A percentile compares a stretch with the other conserved stretches of the same genome.
Evolutionary conservation across 768 basidiomycete species (phyloP).

Genomic region (Tricholoma sp.): DNA sequence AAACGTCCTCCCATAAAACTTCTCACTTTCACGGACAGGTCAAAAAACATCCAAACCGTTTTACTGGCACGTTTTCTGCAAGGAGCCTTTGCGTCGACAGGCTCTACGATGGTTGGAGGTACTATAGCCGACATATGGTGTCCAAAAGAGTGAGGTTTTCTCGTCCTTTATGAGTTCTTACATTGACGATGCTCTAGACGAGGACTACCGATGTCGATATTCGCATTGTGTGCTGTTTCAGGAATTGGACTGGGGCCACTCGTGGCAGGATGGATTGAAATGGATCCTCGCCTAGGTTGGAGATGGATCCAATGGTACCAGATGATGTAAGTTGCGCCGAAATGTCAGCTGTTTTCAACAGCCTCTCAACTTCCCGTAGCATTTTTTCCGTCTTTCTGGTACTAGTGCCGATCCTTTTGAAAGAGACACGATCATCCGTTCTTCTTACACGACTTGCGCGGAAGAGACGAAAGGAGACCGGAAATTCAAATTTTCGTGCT

Average conservation of each 20-base stretch:
- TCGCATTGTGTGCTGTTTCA: constrained; percentile 54
- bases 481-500: constrained; percentile 57
- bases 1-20: not conserved
- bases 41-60: constrained; percentile 56
- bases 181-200: constrained; percentile 39
- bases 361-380: constrained; percentile 25
- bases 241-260: constrained; percentile 64
- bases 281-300: constrained; percentile 56
- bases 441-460: constrained; percentile 63
- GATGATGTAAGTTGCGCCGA: constrained; percentile 42
- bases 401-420: constrained; percentile 50
- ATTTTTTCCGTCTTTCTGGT: constrained; percentile 47
- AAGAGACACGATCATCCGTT: constrained; percentile 71
- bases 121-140: constrained; percentile 71
- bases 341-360: not conserved
- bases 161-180: not conserved
- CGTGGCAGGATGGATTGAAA: constrained; percentile 63
- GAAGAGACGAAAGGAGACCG: constrained; percentile 58
- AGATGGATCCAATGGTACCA: constrained; percentile 85
- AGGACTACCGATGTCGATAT: constrained; percentile 75
- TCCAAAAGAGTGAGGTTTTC: constrained; percentile 46
- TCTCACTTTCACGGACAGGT: constrained; percentile 18
- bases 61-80: constrained; percentile 58
- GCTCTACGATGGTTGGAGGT: constrained; percentile 69
- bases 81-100: constrained; percentile 66